Percentiles rank a stretch among this genome's conserved stretches.
Conservation (phyloP, 2,329 filamentous ascomycete genomes). For the Pseudocercospora fuligena region DNA sequence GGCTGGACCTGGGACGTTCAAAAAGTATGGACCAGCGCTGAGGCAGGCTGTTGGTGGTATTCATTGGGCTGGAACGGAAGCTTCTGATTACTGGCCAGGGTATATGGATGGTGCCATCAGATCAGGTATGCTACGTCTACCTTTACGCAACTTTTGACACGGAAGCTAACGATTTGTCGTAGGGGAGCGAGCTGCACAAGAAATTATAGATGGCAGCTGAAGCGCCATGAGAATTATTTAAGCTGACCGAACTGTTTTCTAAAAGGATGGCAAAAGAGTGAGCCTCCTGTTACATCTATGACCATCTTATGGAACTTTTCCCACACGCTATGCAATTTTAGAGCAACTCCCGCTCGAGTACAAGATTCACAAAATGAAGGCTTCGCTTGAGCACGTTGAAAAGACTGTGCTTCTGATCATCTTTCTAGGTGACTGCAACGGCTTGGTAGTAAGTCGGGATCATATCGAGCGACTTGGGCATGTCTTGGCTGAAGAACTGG, state of each 20-base stretch:
- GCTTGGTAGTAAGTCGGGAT: not conserved
- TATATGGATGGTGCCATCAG: constrained; percentile 38
- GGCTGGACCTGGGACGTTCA: constrained; percentile 30
- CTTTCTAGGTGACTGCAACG: not conserved
- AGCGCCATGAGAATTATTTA: not conserved
- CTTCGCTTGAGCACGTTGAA: not conserved
- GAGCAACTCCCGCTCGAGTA: not conserved
- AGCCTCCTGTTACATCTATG: not conserved
- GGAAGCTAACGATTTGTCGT: not conserved
- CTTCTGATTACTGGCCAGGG: constrained; percentile 32
- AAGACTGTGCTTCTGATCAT: not conserved
- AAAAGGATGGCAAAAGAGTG: not conserved
- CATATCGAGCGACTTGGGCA: not conserved
- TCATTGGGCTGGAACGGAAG: constrained; percentile 37
- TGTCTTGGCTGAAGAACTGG: constrained; percentile 4
- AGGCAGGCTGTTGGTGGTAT: constrained; percentile 25
- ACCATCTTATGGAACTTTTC: too few species aligned
- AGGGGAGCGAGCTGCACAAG: not conserved
- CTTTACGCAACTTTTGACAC: not conserved
- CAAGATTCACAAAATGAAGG: not conserved
- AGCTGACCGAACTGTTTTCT: not conserved
- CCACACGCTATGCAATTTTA: not conserved
- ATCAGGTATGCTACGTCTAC: constrained; percentile 20
- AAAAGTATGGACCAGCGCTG: constrained; percentile 29
- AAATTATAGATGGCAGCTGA: not conserved